Evolutionary conservation across 2,329 filamentous ascomycete genomes (phyloP).

Genomic region (Exophiala mesophila): DNA sequence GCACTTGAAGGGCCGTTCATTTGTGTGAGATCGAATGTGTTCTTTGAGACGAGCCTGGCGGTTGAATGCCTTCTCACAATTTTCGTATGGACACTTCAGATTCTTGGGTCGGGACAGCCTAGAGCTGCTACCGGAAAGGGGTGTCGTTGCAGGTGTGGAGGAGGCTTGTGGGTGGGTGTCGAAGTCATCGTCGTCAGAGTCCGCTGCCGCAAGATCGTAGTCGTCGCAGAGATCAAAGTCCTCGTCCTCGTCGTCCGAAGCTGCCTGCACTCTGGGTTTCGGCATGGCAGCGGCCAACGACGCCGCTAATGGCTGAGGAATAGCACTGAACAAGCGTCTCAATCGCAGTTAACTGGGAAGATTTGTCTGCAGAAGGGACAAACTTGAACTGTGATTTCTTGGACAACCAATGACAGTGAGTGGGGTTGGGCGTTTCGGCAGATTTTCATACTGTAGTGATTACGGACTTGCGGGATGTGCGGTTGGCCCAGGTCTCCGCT

Average conservation of each 20-base stretch:
- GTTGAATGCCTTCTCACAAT: constrained; percentile 80
- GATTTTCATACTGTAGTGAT: background rate
- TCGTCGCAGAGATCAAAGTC: constrained; percentile 16
- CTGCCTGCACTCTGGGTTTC: background rate
- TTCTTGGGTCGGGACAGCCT: constrained; percentile 71
- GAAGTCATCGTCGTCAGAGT: constrained; percentile 10
- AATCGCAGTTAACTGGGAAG: background rate
- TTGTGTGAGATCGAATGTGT: constrained; percentile 79
- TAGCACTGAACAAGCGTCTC: background rate
- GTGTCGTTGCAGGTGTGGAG: constrained; percentile 25
- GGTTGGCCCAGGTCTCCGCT: too few species aligned
- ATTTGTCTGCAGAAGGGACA: background rate
- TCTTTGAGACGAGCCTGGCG: constrained; percentile 73
- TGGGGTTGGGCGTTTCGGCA: background rate
- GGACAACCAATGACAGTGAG: background rate
- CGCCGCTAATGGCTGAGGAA: background rate
- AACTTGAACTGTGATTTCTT: background rate
- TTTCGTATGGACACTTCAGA: constrained; percentile 66
- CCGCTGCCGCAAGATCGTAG: constrained; percentile 8
- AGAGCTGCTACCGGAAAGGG: constrained; percentile 24
- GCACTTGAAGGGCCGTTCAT: constrained; percentile 76
- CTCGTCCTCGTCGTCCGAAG: constrained; percentile 16
- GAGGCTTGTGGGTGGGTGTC: constrained; percentile 12
- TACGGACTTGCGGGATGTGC: background rate
- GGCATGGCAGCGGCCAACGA: background rate